A percentile compares a stretch with the other conserved stretches of the same genome.
Evolutionary conservation across 1,284 basidiomycete genomes (phyloP).

Genomic region (Fomitopsis pinicola): DNA sequence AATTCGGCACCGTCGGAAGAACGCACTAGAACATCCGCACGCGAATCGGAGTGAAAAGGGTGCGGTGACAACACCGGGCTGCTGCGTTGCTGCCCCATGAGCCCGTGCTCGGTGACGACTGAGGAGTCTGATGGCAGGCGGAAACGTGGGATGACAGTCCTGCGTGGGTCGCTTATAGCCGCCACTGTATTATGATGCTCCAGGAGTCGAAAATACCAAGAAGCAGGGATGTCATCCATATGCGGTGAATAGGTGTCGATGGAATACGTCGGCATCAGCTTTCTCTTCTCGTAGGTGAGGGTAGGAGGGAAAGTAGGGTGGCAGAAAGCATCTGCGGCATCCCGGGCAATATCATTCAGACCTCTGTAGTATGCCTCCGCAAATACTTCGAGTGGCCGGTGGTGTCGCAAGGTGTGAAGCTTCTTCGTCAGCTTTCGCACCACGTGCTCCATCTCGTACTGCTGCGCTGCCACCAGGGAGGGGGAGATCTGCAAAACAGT

Average conservation of each 20-base stretch:
- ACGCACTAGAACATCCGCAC: neutral
- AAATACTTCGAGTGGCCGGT: neutral
- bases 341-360: neutral
- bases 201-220: neutral
- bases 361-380: neutral
- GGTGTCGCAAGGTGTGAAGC: no score
- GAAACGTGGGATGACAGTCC: neutral
- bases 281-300: neutral
- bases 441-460: neutral
- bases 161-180: neutral
- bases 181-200: neutral
- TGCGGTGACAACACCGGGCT: neutral
- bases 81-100: neutral
- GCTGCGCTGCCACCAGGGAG: neutral
- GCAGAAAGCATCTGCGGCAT: neutral
- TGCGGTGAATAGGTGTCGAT: neutral
- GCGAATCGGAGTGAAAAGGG: neutral
- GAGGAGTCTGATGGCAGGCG: neutral
- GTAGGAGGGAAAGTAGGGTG: neutral
- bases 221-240: neutral
- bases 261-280: neutral
- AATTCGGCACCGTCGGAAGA: neutral
- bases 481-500: neutral
- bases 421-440: no score
- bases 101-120: neutral